Base-by-base conservation (phyloP, 352 stramenopile species). In the Globisporangium acanthophoron region DNA sequence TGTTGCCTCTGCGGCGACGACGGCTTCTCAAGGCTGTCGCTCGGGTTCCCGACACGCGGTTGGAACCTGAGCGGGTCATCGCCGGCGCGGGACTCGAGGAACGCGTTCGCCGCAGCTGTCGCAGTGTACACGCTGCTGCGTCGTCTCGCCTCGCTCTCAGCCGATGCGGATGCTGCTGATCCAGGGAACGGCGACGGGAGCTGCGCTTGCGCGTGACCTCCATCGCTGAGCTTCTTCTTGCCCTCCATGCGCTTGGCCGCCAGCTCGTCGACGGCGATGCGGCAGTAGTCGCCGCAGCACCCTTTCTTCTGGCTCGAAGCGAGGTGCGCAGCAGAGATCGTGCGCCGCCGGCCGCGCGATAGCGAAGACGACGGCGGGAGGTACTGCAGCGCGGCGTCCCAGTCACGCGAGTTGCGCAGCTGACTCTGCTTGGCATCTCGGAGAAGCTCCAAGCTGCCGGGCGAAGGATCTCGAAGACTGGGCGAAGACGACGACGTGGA, bases 281-380 rank as follows among this genome's bases (percentile, higher is more conserved):
- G 62, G 33, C 83, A 93, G 44, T 81, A 89, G 51, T 93, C 83
- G 12, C 83, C 83, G 13, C 69, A 78, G 46, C 83, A 93, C 15
- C 83, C 83, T 46, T 67, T 69, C 57, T 87, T 88, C 41, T 92
- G 83, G 53, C 83, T 92, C 13, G 77, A 93, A 16, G 78, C 67
- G 6, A 93, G 63, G 47, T 90, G 78, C 15, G 78, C 71, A 16
- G 80, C 83, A 15, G 83, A 87, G 11, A 88, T 50, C 3, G 73
- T 67, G 16, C 83, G 77, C 1, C 75, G 61, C 2, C 80, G 66
- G 3, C 66, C 68, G n/a, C 75, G 74, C n/a, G 80, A 91, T 0
- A 91, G 48, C 0, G 74, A 72, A 1, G 76, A 90, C 0, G 64
- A 77, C 7, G 67, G 52, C 3, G 79, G 73, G 13, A 90, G 65